Conservation (phyloP, 2,329 filamentous ascomycete genomes). For the Clonostachys chloroleuca region DNA sequence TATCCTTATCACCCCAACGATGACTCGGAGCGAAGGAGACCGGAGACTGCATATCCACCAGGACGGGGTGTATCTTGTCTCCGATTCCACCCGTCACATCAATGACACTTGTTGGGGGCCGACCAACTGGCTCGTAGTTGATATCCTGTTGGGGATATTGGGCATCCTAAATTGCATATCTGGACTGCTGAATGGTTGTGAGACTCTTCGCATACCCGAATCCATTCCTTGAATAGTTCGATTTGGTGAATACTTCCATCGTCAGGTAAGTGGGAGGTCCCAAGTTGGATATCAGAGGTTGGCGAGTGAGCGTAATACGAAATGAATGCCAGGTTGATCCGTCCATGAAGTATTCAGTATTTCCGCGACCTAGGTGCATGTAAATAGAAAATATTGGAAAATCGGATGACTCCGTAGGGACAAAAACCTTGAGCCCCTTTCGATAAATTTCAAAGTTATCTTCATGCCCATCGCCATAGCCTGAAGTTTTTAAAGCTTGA, state of each 20-base stretch:
- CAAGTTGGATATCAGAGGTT: too few relatives aligned
- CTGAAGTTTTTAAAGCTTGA: too few relatives aligned
- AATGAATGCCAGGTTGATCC: too few relatives aligned
- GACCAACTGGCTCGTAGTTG: not conserved
- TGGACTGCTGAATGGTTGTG: not conserved
- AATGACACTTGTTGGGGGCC: not conserved
- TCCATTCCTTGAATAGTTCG: not conserved
- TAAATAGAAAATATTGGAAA: too few relatives aligned
- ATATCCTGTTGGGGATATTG: not conserved
- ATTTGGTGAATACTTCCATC: not conserved
- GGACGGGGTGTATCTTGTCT: not conserved
- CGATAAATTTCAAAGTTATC: too few relatives aligned
- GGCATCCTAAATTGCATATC: too few relatives aligned
- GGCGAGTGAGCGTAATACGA: too few relatives aligned
- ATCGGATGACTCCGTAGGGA: too few relatives aligned
- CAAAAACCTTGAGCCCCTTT: too few relatives aligned
- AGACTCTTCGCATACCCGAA: not conserved
- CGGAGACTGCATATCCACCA: not conserved
- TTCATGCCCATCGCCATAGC: too few relatives aligned
- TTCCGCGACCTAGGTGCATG: too few relatives aligned
- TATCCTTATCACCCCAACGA: not conserved
- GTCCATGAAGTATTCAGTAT: too few relatives aligned
- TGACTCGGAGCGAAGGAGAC: not conserved
- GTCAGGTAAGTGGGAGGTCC: not conserved
- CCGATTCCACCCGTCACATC: not conserved